Percentiles rank a stretch among this genome's conserved stretches.
Evolutionary conservation across 2,329 filamentous ascomycete genomes (phyloP).

Genomic region (Pseudogymnoascus sp.): DNA sequence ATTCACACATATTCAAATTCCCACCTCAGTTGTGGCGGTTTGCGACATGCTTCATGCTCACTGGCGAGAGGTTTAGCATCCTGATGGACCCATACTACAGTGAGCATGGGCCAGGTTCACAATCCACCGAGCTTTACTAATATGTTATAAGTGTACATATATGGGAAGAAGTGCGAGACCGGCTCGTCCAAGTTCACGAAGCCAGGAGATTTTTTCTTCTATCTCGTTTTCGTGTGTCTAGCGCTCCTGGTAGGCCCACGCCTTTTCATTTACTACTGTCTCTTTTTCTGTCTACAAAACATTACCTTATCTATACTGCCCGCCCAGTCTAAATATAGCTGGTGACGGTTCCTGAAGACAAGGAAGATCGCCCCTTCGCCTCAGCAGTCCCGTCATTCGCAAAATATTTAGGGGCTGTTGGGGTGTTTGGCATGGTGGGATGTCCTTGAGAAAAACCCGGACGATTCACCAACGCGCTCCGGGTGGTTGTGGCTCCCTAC

Average conservation of each 20-base stretch:
- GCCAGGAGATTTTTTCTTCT: conserved; percentile 61
- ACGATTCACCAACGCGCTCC: conserved; percentile 30
- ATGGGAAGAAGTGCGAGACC: conserved; percentile 56
- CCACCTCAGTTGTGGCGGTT: conserved; percentile 36
- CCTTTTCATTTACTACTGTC: conserved; percentile 17
- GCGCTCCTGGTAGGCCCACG: conserved; percentile 54
- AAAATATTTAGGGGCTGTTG: conserved; percentile 42
- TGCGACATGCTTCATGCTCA: conserved; percentile 31
- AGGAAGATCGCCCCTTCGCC: conserved; percentile 53
- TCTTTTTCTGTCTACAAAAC: conserved; percentile 30
- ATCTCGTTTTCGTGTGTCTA: conserved; percentile 54
- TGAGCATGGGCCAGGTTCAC: conserved; percentile 31
- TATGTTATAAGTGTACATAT: conserved; percentile 50
- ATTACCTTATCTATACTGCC: conserved; percentile 52
- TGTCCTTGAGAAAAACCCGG: conserved; percentile 44
- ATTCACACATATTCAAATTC: conserved; percentile 42
- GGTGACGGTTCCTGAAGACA: conserved; percentile 51
- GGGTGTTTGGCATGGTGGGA: conserved; percentile 51
- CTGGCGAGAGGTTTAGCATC: conserved; percentile 35
- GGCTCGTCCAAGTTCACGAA: conserved; percentile 52
- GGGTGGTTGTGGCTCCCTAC: conserved; percentile 33
- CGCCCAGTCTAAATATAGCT: conserved; percentile 47
- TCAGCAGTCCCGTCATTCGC: conserved; percentile 45
- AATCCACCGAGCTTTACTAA: conserved; percentile 27
- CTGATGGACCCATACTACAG: conserved; percentile 64